Evolutionary conservation across 345 rosid genomes (phyloP).

Genomic region (Rubroshorea leprosula): DNA sequence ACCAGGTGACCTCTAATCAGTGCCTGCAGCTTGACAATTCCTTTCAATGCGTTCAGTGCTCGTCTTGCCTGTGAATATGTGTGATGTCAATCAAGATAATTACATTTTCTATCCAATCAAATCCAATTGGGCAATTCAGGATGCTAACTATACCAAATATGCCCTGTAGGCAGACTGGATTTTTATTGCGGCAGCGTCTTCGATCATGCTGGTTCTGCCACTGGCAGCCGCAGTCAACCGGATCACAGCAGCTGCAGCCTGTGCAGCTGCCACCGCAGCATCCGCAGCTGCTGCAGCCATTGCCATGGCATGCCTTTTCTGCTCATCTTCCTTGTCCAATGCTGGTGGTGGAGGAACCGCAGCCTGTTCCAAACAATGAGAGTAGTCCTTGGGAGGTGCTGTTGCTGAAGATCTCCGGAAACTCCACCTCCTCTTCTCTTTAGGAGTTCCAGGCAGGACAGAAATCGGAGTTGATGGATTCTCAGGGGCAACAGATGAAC

Average conservation of each 20-base stretch:
- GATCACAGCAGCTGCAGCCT: constrained; percentile 48
- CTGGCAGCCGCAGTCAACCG: constrained; percentile 28
- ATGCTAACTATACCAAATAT: constrained; percentile 50
- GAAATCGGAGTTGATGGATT: constrained; percentile 42
- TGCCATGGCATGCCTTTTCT: constrained; percentile 43
- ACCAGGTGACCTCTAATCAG: constrained; percentile 84
- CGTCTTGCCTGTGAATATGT: constrained; percentile 73
- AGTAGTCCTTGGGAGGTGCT: constrained; percentile 22
- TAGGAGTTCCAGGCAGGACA: constrained; percentile 48
- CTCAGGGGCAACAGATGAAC: constrained; percentile 19
- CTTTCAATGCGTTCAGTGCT: constrained; percentile 79
- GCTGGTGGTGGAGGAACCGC: constrained; percentile 17
- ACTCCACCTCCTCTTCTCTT: constrained; percentile 86
- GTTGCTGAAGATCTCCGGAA: constrained; percentile 76
- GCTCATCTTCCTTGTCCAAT: constrained; percentile 33
- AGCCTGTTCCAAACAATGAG: constrained; percentile 25
- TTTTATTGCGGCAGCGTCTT: constrained; percentile 61
- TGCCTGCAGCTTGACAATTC: constrained; percentile 88
- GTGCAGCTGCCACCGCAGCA: constrained; percentile 35
- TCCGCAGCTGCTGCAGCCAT: constrained; percentile 22
- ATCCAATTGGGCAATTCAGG: too few species aligned
- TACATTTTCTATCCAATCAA: too few species aligned
- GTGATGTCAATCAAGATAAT: too few species aligned
- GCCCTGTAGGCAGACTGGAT: constrained; percentile 83
- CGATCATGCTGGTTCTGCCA: constrained; percentile 27